phyloP scores from a whole-genome alignment of 2,329 filamentous ascomycete species.

The Phaeosphaeriaceae sp. region DNA sequence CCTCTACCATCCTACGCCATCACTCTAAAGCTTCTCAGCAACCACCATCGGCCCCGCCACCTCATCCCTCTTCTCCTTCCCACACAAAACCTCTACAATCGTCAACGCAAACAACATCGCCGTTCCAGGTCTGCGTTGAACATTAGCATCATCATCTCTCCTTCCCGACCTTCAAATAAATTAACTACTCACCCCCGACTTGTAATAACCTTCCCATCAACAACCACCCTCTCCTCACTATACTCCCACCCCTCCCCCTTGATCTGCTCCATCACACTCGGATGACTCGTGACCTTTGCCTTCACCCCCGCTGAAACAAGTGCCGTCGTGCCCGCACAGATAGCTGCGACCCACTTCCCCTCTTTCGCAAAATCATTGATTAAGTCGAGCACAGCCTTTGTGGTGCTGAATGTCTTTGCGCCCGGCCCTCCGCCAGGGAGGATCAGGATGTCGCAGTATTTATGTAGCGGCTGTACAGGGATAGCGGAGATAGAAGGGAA shows the following conservation, averaged over 20 bases:
- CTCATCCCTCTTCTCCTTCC: conserved; percentile 57
- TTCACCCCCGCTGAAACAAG: conserved; percentile 39
- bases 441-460: conserved; percentile 43
- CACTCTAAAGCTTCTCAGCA: conserved; percentile 28
- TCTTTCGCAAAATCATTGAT: conserved; percentile 37
- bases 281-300: conserved; percentile 46
- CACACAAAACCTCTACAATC: conserved; percentile 46
- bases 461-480: conserved; percentile 16
- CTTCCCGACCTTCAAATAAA: background rate
- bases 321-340: conserved; percentile 50
- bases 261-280: conserved; percentile 45
- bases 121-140: conserved; percentile 42
- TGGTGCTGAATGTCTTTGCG: conserved; percentile 43
- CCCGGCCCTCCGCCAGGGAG: conserved; percentile 49
- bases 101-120: conserved; percentile 48
- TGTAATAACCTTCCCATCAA: conserved; percentile 46
- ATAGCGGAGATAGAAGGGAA: conserved; percentile 27
- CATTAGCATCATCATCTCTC: background rate
- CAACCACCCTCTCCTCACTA: conserved; percentile 44
- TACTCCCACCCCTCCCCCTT: conserved; percentile 43
- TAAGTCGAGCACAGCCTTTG: conserved; percentile 32
- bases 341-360: conserved; percentile 44
- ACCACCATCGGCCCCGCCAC: conserved; percentile 59
- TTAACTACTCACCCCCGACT: conserved; percentile 39
- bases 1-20: background rate